Conservation (phyloP, 768 basidiomycete species). For the Kwoniella heveanensis region DNA sequence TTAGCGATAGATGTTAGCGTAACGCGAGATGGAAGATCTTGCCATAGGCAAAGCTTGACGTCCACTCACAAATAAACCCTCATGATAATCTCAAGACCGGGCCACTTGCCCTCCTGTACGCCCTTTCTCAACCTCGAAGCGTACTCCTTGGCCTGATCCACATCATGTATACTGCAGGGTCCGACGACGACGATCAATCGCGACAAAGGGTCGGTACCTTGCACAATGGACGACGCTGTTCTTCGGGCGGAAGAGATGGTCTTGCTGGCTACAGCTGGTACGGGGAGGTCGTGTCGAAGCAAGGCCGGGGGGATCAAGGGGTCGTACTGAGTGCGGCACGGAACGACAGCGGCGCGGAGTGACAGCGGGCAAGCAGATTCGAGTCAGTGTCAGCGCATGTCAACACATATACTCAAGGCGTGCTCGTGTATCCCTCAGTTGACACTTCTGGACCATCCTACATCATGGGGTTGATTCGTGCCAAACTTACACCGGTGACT, state of each 20-base stretch:
- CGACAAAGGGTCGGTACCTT: slow-evolving; percentile 71
- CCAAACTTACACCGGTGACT: slow-evolving; percentile 48
- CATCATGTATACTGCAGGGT: slow-evolving; percentile 91
- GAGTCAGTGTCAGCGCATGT: background rate
- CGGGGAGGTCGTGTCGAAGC: slow-evolving; percentile 80
- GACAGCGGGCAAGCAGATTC: too few relatives aligned
- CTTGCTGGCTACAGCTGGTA: slow-evolving; percentile 65
- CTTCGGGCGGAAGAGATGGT: slow-evolving; percentile 81
- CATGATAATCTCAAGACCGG: slow-evolving; percentile 86
- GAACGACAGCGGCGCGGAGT: background rate
- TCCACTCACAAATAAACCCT: slow-evolving; percentile 86
- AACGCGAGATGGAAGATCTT: background rate
- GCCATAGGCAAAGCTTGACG: too few relatives aligned
- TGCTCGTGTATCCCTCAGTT: too few relatives aligned
- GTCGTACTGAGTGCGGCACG: slow-evolving; percentile 77
- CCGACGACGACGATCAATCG: slow-evolving; percentile 88
- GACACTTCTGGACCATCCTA: background rate
- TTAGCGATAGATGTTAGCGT: background rate
- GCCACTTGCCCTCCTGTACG: slow-evolving; percentile 65
- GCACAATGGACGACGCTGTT: slow-evolving; percentile 73
- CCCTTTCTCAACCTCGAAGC: slow-evolving; percentile 60
- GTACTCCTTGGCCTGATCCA: slow-evolving; percentile 70
- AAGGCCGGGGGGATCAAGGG: slow-evolving; percentile 93
- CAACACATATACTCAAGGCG: background rate
- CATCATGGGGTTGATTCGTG: too few relatives aligned